phyloP scores from a whole-genome alignment of 345 rosid genomes.

The Firmiana major region DNA sequence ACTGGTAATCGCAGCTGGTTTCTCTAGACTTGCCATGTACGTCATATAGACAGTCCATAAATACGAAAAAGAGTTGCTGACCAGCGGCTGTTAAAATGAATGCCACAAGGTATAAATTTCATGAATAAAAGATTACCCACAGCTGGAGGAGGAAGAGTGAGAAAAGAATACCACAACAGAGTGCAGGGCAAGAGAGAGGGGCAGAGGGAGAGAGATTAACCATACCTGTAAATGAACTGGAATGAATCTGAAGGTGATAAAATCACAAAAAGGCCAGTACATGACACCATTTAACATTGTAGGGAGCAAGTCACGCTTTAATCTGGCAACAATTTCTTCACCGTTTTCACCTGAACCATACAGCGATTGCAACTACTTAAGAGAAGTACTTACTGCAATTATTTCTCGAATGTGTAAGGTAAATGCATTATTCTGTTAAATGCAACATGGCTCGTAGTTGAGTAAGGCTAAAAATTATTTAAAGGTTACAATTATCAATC shows the following conservation, averaged over 20 bases:
- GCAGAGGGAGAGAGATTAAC: background rate
- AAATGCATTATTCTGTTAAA: background rate
- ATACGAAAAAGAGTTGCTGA: conserved; percentile 89
- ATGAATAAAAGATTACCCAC: background rate
- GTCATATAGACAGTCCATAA: conserved; percentile 89
- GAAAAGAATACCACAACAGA: background rate
- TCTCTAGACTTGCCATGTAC: conserved; percentile 74
- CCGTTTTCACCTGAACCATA: conserved; percentile 58
- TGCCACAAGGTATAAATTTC: background rate
- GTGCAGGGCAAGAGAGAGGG: background rate
- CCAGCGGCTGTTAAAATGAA: conserved; percentile 62
- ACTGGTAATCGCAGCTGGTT: conserved; percentile 35
- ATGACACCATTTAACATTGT: conserved; percentile 63
- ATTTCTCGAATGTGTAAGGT: background rate
- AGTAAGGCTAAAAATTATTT: background rate
- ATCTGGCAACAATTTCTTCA: conserved; percentile 49
- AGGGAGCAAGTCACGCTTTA: conserved; percentile 73
- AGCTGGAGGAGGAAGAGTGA: background rate
- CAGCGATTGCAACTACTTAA: conserved; percentile 13
- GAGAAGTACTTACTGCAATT: background rate
- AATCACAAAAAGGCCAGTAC: conserved; percentile 95
- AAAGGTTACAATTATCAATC: background rate
- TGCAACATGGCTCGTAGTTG: background rate
- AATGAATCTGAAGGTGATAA: conserved; percentile 70
- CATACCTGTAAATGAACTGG: conserved; percentile 89